Percentiles rank a stretch among this genome's conserved stretches.
These are phyloP conservation scores for Lichenothelia convexa DNA, from an alignment of 495 filamentous ascomycete species.

Conservation along the genomic window DNA sequence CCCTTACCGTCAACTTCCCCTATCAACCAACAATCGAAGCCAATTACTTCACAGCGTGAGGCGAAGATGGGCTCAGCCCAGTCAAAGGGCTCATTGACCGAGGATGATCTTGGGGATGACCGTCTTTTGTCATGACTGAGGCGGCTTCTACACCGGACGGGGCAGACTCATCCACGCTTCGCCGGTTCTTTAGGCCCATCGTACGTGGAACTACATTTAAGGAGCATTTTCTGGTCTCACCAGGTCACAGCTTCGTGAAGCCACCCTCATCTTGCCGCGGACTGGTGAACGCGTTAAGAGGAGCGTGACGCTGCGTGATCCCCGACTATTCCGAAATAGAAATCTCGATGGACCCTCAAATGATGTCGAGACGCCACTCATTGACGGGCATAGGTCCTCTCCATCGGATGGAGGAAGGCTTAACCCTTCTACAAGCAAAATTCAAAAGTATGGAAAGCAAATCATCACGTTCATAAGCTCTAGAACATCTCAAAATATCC, in stretches of 20 bases:
- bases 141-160: too few species aligned
- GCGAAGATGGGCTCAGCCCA: too few species aligned
- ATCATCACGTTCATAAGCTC: slow-evolving; percentile 28
- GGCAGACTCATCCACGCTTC: too few species aligned
- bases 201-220: not conserved
- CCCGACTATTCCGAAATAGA: slow-evolving; percentile 3
- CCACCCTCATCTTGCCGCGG: slow-evolving; percentile 39
- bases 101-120: too few species aligned
- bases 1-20: too few species aligned
- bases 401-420: not conserved
- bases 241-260: slow-evolving; percentile 31
- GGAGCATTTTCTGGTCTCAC: not conserved
- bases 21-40: too few species aligned
- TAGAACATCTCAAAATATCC: slow-evolving; percentile 48
- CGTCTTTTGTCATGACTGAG: too few species aligned
- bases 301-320: slow-evolving; percentile 34
- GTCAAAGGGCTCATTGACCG: too few species aligned
- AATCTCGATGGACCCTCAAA: slow-evolving; percentile 4
- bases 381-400: slow-evolving; percentile 14
- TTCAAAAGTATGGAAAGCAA: not conserved
- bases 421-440: not conserved
- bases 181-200: not conserved
- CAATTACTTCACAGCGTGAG: too few species aligned
- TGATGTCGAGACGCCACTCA: slow-evolving; percentile 6
- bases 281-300: slow-evolving; percentile 43